Conservation (phyloP, 495 filamentous ascomycete genomes). For the Podospora pseudopauciseta region DNA sequence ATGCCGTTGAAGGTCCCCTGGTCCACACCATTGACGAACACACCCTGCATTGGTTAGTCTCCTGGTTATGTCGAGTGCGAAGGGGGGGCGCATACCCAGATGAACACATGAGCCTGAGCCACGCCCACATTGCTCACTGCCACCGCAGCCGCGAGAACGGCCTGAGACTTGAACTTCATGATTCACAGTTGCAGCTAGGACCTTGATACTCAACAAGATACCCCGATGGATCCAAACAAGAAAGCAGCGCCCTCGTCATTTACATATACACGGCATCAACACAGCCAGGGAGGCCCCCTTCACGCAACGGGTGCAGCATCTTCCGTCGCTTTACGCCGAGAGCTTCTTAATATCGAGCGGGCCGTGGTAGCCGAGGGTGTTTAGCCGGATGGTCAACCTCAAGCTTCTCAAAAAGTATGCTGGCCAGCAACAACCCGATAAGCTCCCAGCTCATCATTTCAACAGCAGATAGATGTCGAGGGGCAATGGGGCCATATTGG, state of each 20-base stretch:
- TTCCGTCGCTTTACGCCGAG: constrained; percentile 5
- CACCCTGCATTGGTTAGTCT: constrained; percentile 23
- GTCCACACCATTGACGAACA: constrained; percentile 46
- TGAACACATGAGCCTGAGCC: background rate
- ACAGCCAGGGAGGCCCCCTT: background rate
- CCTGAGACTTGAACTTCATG: background rate
- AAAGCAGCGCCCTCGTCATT: background rate
- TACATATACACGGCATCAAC: background rate
- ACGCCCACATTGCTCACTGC: background rate
- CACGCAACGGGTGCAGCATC: background rate
- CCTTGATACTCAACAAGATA: background rate
- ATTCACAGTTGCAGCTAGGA: background rate
- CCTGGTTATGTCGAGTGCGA: background rate
- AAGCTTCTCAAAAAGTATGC: background rate
- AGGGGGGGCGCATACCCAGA: background rate
- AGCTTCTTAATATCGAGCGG: constrained; percentile 1
- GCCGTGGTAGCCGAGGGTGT: constrained; percentile 5
- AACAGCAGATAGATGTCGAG: background rate
- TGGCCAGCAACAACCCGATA: background rate
- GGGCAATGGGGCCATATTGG: background rate
- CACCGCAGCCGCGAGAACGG: background rate
- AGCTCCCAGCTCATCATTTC: background rate
- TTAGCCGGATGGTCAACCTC: constrained; percentile 3
- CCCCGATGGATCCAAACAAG: no score
- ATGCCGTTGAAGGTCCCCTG: constrained; percentile 41